Conservation (phyloP, 495 filamentous ascomycete genomes). For the Rusavskia elegans region DNA sequence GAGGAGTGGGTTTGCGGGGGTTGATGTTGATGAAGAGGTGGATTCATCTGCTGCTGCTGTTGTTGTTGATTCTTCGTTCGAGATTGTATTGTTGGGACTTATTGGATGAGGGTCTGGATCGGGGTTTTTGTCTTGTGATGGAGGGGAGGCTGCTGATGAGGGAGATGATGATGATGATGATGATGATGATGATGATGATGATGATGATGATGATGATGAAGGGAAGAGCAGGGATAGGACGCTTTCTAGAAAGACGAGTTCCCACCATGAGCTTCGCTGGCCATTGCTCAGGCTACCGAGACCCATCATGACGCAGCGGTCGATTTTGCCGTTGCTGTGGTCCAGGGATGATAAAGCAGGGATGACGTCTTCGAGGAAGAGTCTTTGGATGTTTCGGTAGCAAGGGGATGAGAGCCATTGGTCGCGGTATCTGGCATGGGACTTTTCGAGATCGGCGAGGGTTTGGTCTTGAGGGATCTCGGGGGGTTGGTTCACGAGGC, state of each 20-base stretch:
- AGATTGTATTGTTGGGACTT: not conserved
- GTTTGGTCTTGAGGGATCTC: slow-evolving; percentile 23
- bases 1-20: slow-evolving; percentile 35
- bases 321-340: not conserved
- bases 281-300: slow-evolving; percentile 32
- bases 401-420: slow-evolving; percentile 4
- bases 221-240: slow-evolving; percentile 27
- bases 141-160: too few relatives aligned
- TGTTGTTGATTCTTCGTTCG: not conserved
- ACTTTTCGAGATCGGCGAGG: slow-evolving; percentile 19
- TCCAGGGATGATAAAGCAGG: not conserved
- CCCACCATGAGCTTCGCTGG: slow-evolving; percentile 24
- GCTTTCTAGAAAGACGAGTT: slow-evolving; percentile 45
- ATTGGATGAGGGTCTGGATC: too few relatives aligned
- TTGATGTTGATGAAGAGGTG: slow-evolving; percentile 31
- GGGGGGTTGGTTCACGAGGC: slow-evolving; percentile 7
- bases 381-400: not conserved
- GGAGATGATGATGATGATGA: not conserved
- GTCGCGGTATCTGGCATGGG: not conserved
- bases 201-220: not conserved
- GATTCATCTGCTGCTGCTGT: slow-evolving; percentile 8
- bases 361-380: not conserved
- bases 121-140: too few relatives aligned
- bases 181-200: not conserved
- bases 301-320: slow-evolving; percentile 33